Evolutionary conservation across 2,329 filamentous ascomycete genomes (phyloP).

Genomic region (Clonostachys sp.): DNA sequence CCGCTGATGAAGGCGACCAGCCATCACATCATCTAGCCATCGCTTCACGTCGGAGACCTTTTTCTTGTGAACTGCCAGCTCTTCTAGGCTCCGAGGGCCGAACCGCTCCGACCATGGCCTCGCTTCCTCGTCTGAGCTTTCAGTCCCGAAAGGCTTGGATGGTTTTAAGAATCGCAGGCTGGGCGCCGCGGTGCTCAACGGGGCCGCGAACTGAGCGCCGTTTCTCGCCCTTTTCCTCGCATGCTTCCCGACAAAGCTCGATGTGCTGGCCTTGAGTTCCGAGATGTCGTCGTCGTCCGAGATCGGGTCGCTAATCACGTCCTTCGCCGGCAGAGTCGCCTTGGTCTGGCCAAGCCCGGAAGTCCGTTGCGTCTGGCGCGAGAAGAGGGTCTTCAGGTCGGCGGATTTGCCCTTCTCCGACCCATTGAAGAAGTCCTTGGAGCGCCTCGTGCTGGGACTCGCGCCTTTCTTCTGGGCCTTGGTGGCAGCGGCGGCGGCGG

Average conservation of each 20-base stretch:
- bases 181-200: slow-evolving; percentile 14
- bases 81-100: slow-evolving; percentile 68
- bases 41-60: slow-evolving; percentile 82
- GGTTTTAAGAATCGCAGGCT: slow-evolving; percentile 51
- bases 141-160: slow-evolving; percentile 17
- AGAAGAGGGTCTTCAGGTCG: slow-evolving; percentile 56
- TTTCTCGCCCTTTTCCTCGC: slow-evolving; percentile 48
- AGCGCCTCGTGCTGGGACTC: slow-evolving; percentile 31
- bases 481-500: not conserved
- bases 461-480: slow-evolving; percentile 14
- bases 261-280: slow-evolving; percentile 40
- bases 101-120: slow-evolving; percentile 88
- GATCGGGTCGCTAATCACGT: slow-evolving; percentile 51
- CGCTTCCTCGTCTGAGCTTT: slow-evolving; percentile 43
- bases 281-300: slow-evolving; percentile 55
- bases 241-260: slow-evolving; percentile 51
- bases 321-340: slow-evolving; percentile 29
- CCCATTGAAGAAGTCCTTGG: slow-evolving; percentile 26
- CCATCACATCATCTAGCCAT: slow-evolving; percentile 76
- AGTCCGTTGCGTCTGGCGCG: slow-evolving; percentile 47
- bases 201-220: slow-evolving; percentile 15
- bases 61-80: slow-evolving; percentile 90
- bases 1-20: slow-evolving; percentile 61
- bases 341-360: slow-evolving; percentile 17
- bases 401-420: slow-evolving; percentile 49